phyloP scores from a whole-genome alignment of 2,329 filamentous ascomycete genomes.

The Alternaria sp. region DNA sequence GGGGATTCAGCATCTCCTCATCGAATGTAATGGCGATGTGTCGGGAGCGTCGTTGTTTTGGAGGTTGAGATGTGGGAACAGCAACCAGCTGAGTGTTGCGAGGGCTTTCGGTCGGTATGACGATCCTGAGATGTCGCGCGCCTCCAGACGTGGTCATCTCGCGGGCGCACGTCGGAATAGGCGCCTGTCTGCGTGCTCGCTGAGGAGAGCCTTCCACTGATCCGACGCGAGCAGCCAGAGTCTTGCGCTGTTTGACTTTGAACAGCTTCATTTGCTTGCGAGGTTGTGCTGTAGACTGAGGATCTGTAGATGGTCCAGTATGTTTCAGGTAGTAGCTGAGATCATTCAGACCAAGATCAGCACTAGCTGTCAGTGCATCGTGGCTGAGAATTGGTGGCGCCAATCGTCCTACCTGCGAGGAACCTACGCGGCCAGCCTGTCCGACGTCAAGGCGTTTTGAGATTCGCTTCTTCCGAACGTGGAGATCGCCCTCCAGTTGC shows the following conservation, averaged over 20 bases:
- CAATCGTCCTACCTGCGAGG: slow-evolving; percentile 30
- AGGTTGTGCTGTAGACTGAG: slow-evolving; percentile 10
- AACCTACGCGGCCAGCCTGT: slow-evolving; percentile 25
- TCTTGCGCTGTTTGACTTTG: slow-evolving; percentile 33
- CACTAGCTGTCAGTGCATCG: slow-evolving; percentile 36
- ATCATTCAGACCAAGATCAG: slow-evolving; percentile 36
- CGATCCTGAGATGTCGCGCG: slow-evolving; percentile 39
- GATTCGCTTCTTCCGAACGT: slow-evolving; percentile 17
- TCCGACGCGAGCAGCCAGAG: slow-evolving; percentile 27
- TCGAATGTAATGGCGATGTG: slow-evolving; percentile 30
- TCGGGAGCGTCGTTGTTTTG: slow-evolving; percentile 15
- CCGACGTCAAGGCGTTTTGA: slow-evolving; percentile 7
- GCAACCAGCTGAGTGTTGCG: slow-evolving; percentile 12
- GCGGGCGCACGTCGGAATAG: slow-evolving; percentile 31
- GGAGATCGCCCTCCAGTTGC: slow-evolving; percentile 11
- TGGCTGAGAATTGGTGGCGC: slow-evolving; percentile 44
- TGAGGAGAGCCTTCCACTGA: slow-evolving; percentile 30
- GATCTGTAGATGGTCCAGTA: slow-evolving; percentile 33
- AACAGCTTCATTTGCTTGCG: slow-evolving; percentile 34
- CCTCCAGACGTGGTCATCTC: slow-evolving; percentile 39
- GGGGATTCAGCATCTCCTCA: slow-evolving; percentile 38
- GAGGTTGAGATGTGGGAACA: slow-evolving; percentile 7
- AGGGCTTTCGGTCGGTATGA: slow-evolving; percentile 28
- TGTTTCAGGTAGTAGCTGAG: slow-evolving; percentile 40
- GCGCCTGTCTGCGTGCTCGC: slow-evolving; percentile 18